Base-by-base conservation (phyloP, 805 yeast species). In the Aciculoconidium aculeatum region DNA sequence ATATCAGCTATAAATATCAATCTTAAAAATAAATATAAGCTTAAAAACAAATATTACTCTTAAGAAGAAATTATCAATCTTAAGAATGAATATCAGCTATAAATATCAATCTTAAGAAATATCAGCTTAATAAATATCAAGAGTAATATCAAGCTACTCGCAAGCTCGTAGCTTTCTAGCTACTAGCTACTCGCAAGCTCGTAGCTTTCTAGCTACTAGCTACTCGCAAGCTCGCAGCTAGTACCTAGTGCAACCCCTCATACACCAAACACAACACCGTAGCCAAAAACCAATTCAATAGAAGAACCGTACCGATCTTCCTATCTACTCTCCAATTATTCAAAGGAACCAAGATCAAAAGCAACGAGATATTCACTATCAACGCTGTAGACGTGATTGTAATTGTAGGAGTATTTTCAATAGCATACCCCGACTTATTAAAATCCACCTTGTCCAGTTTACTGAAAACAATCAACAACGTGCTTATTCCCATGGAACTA, bases 401-500 rank as follows among this genome's bases (percentile, higher is more conserved):
- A n/a, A 57, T 35, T 4, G 58, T 53, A 7, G 28, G 28, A 5
- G 49, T 44, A 5, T 34, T 23, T 10, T 46, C 44, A 9, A 51
- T 34, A 13, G 27, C 27, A 32, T 41, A 44, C 3, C 47, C 47
- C 5, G 21, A 18, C 9, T 26, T 17, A 21, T 17, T 21, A 18
- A 15, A 17, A 29, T 20, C 29, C 26, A n/a, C 27, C 27, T 15
- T 11, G 11, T 37, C 32, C 13, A 23, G 23, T 15, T 32, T 34
- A 3, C 35, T 32, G 3, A 40, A 28, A 2, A 48, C 27, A 4
- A 46, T 20, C 5, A 55, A 17, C 18, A 84, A 36, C 0, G 90
- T 87, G 41, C 83, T 80, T 4, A 80, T 45, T 0, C 96, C 96
- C 36, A 90, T 58, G 0, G 96, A 94, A 21, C 88, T 64, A 7